phyloP scores from a whole-genome alignment of 2,329 filamentous ascomycete species.

The Byssoonygena ceratinophila region DNA sequence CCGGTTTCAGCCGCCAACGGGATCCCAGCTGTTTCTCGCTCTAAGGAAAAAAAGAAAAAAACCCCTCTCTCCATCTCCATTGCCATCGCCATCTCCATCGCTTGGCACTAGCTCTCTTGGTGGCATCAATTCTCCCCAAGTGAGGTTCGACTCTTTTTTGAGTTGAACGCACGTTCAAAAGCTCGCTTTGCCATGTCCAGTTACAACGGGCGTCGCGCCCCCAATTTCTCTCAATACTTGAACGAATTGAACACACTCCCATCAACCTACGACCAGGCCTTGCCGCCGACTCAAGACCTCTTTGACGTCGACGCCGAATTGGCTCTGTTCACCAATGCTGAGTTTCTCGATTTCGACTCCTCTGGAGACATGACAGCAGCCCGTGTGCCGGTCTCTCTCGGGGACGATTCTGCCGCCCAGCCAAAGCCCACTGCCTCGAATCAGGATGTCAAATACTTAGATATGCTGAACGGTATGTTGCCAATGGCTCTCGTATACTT shows the following conservation, averaged over 20 bases:
- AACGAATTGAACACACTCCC: conserved; percentile 68
- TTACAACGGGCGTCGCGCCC: conserved; percentile 65
- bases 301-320: conserved; percentile 61
- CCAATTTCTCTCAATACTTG: conserved; percentile 84
- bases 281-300: conserved; percentile 44
- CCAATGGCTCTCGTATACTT: neutral
- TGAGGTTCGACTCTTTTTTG: conserved; percentile 4
- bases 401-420: conserved; percentile 19
- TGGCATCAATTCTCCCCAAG: neutral
- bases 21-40: too few species aligned
- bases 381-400: conserved; percentile 14
- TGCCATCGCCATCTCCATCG: neutral
- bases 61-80: neutral
- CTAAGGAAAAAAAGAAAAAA: too few species aligned
- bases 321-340: conserved; percentile 69
- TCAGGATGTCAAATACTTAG: conserved; percentile 32
- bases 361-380: conserved; percentile 22
- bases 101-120: neutral
- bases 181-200: conserved; percentile 49
- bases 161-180: neutral
- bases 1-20: neutral
- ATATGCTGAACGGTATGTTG: conserved; percentile 35
- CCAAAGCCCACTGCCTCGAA: conserved; percentile 19
- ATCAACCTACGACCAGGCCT: conserved; percentile 52
- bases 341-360: conserved; percentile 67